Conservation (phyloP, 345 rosid genomes). For the Fremontodendron californicum region DNA sequence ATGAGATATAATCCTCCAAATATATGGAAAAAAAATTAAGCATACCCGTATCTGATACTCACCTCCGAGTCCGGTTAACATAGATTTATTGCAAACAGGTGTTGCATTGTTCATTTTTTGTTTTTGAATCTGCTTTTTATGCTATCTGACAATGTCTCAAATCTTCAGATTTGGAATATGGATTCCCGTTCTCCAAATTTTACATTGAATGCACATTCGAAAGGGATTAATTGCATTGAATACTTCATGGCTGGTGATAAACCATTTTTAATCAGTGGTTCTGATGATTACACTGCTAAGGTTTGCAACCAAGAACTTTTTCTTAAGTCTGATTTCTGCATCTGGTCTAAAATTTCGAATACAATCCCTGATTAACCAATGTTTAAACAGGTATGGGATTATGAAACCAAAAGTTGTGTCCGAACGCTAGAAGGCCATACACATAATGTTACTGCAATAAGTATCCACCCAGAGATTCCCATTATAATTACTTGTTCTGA, state of each 20-base stretch:
- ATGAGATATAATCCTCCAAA: no score
- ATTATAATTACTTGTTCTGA: slow-evolving; percentile 80
- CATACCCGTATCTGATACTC: no score
- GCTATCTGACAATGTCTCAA: neutral
- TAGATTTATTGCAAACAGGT: no score
- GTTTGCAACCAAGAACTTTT: slow-evolving; percentile 35
- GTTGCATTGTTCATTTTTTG: no score
- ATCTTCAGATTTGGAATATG: slow-evolving; percentile 79
- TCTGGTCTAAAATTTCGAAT: no score
- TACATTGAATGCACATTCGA: slow-evolving; percentile 74
- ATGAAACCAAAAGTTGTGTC: slow-evolving; percentile 76
- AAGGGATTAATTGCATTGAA: slow-evolving; percentile 86
- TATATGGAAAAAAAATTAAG: no score
- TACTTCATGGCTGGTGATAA: slow-evolving; percentile 76
- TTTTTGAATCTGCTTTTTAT: neutral
- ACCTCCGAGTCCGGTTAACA: no score
- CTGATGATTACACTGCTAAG: slow-evolving; percentile 92
- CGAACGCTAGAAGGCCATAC: slow-evolving; percentile 81
- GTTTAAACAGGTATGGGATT: slow-evolving; percentile 88
- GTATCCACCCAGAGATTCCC: slow-evolving; percentile 83
- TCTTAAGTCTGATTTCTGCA: no score
- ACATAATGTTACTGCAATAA: slow-evolving; percentile 81
- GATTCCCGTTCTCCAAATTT: slow-evolving; percentile 72
- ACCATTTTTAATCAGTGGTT: slow-evolving; percentile 72
- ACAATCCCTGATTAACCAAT: no score